These are phyloP conservation scores for Cercophora newfieldiana DNA, from an alignment of 495 filamentous ascomycete genomes.

Conservation along the genomic window DNA sequence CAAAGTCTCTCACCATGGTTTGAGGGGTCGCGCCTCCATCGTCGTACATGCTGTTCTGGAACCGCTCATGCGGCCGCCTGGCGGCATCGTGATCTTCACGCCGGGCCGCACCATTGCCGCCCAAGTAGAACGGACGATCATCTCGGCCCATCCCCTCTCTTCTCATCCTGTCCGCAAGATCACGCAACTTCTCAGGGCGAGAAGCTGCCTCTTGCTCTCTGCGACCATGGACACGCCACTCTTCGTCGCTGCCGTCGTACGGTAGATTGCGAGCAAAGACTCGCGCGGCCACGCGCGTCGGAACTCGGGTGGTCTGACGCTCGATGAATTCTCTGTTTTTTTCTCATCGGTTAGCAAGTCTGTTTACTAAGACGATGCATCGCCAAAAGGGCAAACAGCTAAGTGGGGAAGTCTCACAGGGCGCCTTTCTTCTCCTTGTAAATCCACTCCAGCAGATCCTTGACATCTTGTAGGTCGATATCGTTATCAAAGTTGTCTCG, in stretches of 20 bases:
- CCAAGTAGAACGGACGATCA: neutral
- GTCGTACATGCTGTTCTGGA: neutral
- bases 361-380: neutral
- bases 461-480: constrained; percentile 15
- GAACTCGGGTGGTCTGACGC: constrained; percentile 1
- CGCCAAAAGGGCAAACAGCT: neutral
- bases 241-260: neutral
- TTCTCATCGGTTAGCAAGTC: neutral
- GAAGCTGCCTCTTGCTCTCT: neutral
- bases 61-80: neutral
- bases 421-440: constrained; percentile 11
- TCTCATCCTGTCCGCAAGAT: neutral
- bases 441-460: constrained; percentile 4
- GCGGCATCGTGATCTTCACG: too few species aligned
- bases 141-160: neutral
- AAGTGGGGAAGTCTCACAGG: neutral
- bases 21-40: neutral
- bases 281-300: constrained; percentile 6
- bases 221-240: constrained; percentile 4
- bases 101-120: neutral
- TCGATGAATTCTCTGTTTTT: constrained; percentile 8
- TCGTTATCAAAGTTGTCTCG: neutral
- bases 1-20: neutral
- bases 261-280: constrained; percentile 12
- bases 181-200: neutral